Base-by-base conservation (phyloP, 2,329 filamentous ascomycete genomes). In the Leptographium flavum region DNA sequence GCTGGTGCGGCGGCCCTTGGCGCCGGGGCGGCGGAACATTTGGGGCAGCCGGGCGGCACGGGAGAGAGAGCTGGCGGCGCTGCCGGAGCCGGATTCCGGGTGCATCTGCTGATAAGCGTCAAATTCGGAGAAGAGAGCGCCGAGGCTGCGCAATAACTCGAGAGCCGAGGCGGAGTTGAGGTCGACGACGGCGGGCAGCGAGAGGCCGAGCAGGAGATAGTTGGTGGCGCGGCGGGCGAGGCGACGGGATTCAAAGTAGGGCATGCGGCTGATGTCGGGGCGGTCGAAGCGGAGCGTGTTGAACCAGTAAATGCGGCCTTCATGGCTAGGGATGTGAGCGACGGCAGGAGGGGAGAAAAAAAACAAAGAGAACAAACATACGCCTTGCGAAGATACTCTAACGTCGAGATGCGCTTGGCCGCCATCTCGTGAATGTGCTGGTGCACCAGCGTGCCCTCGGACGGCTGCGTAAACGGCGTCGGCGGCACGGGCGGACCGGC, bases 221-320 rank as follows among this genome's bases (percentile, higher is more conserved):
- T 94, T 94, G 43, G 87, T 93, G 31, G 92, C 90, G 54, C 92
- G 85, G 47, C 88, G 83, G 50, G 86, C 81, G 41, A 95, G 77
- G 58, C 90, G 92, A 52, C 83, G 79, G 4, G 78, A 68, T 48
- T 93, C 84, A 58, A 93, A 90, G 58, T 87, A 94, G 39, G 90
- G 81, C 68, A 95, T 81, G 57, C 81, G 80, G 43, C 74, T 68
- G 30, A 96, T 72, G 61, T 94, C 87, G 27, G 76, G 63, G 56
- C 86, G 83, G 52, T 87, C 85, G 63, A 94, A 94, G 57, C 94
- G 83, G 49, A 94, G 77, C 0, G 92, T 95, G 65, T 95, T 95
- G 70, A 96, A 95, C 88, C 92, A 96, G 68, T 94, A 96, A 36
- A 94, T 80, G 47, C 87, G 81, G 49, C 90, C 88, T 64, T 95